Base-by-base conservation (phyloP, 139 green algal species). In the Trebouxia sp. region DNA sequence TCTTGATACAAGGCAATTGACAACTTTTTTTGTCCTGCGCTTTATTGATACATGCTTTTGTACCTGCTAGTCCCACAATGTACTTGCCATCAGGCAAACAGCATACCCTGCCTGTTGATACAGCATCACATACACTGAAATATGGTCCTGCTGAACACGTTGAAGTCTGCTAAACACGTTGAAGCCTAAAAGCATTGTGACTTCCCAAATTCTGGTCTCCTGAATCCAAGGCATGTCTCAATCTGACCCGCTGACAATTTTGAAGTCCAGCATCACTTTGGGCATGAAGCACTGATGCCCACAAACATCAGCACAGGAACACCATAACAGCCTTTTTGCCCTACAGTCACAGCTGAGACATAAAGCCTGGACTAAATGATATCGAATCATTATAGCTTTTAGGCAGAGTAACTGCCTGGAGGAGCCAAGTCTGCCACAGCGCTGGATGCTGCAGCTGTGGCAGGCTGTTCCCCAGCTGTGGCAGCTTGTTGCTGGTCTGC, bases 1-100 rank as follows among this genome's bases (percentile, higher is more conserved):
- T 72, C 35, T 45, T 72, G 62, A 72, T 72, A 72, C 32, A 72
- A 72, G 62, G 62, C 62, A 72, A 43, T 6, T 9, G 43, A 72
- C 58, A 69, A 32, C 62, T 72, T 45, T 72, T 72, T 72, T 72
- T 72, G 62, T 72, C 58, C 62, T 72, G 62, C 62, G 32, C 12
- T n/a, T 42, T 72, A 45, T 72, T 45, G 32, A 72, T 72, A 72
- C 62, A 72, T 43, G 62, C 62, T 72, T 10, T 45, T 30, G 14
- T 6, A 72, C 62, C 62, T 72, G 62, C 62, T 72, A 72, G 9
- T 41, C 20, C 28, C 32, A 72, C 62, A 72, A 3, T n/a, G n/a
- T 10, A 30, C 37, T 45, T 53, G 47, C 47, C 1, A 53, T 26
- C 15, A 72, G 62, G 62, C 14, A 14, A 26, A 42, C 14, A 5